Evolutionary conservation across 2,329 filamentous ascomycete species (phyloP).

Genomic region (Alternaria sp.): DNA sequence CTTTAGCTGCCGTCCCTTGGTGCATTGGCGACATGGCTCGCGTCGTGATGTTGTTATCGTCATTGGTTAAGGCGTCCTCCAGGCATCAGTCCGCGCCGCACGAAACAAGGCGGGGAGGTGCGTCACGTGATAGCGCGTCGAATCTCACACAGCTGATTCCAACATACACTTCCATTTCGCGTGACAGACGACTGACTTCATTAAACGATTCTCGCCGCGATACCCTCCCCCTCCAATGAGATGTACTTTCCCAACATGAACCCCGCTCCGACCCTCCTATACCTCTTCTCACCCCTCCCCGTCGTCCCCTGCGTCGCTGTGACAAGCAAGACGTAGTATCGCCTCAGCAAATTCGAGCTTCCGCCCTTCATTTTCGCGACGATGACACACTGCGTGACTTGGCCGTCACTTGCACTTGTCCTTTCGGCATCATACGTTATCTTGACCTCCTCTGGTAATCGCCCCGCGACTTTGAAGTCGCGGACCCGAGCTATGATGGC

Average conservation of each 20-base stretch:
- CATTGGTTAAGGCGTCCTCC: conserved; percentile 3
- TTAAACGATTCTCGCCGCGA: conserved; percentile 8
- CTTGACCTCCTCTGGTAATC: conserved; percentile 9
- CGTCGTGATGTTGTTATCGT: neutral
- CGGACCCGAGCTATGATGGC: conserved; percentile 13
- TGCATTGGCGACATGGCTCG: neutral
- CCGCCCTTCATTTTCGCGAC: conserved; percentile 11
- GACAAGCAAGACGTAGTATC: conserved; percentile 21
- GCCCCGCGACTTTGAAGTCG: conserved; percentile 12
- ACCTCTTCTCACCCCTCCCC: conserved; percentile 3
- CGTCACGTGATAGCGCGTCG: conserved; percentile 1
- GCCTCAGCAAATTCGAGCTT: neutral
- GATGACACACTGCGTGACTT: conserved; percentile 16
- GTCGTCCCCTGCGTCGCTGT: neutral
- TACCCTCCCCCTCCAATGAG: conserved; percentile 4
- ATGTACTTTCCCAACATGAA: conserved; percentile 24
- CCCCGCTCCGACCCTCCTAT: conserved; percentile 22
- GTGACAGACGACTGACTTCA: neutral
- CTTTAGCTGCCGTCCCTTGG: neutral
- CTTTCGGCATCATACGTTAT: conserved; percentile 18
- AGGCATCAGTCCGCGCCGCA: conserved; percentile 12
- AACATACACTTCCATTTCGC: no score
- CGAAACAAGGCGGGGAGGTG: neutral
- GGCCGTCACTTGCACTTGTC: conserved; percentile 2
- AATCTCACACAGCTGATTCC: no score